A percentile compares a stretch with the other conserved stretches of the same genome.
phyloP scores from a whole-genome alignment of 1,284 basidiomycete species.

The Meripilus lineatus region DNA sequence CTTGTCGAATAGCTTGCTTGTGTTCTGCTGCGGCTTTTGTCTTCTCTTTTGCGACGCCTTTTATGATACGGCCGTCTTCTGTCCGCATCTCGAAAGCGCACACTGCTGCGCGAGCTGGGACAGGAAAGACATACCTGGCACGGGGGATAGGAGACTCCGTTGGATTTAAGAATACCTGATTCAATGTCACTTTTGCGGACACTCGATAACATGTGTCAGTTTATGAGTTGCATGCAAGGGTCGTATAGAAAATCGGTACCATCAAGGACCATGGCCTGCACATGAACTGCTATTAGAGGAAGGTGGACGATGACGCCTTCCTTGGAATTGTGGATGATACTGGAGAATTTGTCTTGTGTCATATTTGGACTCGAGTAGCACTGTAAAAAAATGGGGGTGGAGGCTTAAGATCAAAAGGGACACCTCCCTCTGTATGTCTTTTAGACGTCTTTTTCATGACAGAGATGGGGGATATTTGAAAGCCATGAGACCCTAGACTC shows the following conservation, averaged over 20 bases:
- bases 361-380: too few species aligned
- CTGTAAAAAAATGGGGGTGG: too few species aligned
- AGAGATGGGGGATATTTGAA: too few species aligned
- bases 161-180: conserved; percentile 43
- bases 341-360: too few species aligned
- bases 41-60: conserved; percentile 45
- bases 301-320: neutral
- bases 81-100: conserved; percentile 44
- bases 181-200: conserved; percentile 44
- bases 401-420: too few species aligned
- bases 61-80: conserved; percentile 31
- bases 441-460: too few species aligned
- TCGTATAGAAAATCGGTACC: too few species aligned
- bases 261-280: neutral
- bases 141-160: conserved; percentile 27
- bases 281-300: neutral
- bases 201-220: conserved; percentile 27
- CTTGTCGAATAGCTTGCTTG: conserved; percentile 35
- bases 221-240: neutral
- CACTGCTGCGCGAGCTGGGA: conserved; percentile 46
- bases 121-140: conserved; percentile 49
- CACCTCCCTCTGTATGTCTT: too few species aligned
- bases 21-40: conserved; percentile 45
- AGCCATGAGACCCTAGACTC: too few species aligned
- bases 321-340: neutral